phyloP scores from a whole-genome alignment of 2,329 filamentous ascomycete species.

The Colletotrichum godetiae region DNA sequence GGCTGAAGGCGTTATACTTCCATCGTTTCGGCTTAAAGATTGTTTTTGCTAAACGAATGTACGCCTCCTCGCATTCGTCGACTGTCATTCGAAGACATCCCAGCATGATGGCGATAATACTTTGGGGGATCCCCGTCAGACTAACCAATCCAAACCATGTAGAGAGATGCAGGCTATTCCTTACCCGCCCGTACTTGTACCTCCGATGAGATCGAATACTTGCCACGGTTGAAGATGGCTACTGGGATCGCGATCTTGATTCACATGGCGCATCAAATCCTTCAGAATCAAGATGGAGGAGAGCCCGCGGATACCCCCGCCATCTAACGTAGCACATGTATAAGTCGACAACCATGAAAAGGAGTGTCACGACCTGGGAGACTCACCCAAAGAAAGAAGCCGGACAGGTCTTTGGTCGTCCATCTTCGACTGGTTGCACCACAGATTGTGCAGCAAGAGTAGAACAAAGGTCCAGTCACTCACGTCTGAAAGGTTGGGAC shows the following conservation, averaged over 20 bases:
- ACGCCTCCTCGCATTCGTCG: slow-evolving; percentile 38
- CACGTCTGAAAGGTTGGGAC: not conserved
- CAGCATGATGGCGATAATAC: slow-evolving; percentile 40
- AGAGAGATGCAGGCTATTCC: not conserved
- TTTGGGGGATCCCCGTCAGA: slow-evolving; percentile 3
- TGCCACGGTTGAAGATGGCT: slow-evolving; percentile 34
- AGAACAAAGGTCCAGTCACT: too few species aligned
- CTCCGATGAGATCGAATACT: slow-evolving; percentile 37
- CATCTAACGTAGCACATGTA: not conserved
- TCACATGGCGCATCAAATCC: slow-evolving; percentile 33
- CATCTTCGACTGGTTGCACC: not conserved
- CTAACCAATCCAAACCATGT: fast-evolving
- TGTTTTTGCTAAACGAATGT: slow-evolving; percentile 36
- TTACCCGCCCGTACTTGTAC: slow-evolving; percentile 33
- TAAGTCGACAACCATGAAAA: not conserved
- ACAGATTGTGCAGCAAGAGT: not conserved
- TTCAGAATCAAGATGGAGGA: slow-evolving; percentile 31
- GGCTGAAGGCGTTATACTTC: slow-evolving; percentile 32
- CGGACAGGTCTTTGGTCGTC: slow-evolving; percentile 16
- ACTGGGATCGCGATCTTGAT: slow-evolving; percentile 9
- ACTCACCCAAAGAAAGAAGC: slow-evolving; percentile 19
- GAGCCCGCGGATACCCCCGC: slow-evolving; percentile 33
- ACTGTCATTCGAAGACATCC: slow-evolving; percentile 38
- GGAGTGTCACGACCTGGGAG: not conserved
- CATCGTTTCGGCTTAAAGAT: slow-evolving; percentile 39